Percentiles rank a stretch among this genome's conserved stretches.
Evolutionary conservation across 345 rosid species (phyloP).

Genomic region (Kernera saxatilis): DNA sequence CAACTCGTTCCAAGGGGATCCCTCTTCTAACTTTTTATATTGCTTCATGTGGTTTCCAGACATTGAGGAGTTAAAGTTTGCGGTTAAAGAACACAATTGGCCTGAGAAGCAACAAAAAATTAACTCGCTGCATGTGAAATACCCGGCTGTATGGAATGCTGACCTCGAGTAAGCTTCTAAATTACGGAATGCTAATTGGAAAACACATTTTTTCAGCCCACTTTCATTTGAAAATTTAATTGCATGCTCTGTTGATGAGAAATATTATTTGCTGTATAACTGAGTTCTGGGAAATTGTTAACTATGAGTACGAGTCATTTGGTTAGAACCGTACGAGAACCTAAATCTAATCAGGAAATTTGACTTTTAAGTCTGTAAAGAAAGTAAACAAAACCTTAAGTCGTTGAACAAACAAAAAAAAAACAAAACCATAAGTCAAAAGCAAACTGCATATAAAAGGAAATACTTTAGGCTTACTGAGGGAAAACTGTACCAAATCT

Average conservation of each 20-base stretch:
- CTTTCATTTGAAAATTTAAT: not conserved
- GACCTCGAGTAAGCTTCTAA: conserved; percentile 49
- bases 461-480: not conserved
- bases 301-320: conserved; percentile 3
- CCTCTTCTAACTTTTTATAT: conserved; percentile 9
- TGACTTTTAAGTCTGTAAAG: not conserved
- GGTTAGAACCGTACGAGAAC: not conserved
- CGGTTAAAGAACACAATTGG: conserved; percentile 63
- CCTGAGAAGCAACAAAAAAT: conserved; percentile 57
- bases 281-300: not conserved
- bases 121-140: conserved; percentile 56
- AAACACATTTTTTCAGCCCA: not conserved
- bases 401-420: too few relatives aligned
- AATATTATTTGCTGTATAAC: not conserved
- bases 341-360: not conserved
- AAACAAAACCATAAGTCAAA: not conserved
- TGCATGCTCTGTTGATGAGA: not conserved
- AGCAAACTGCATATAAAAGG: not conserved
- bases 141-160: conserved; percentile 49
- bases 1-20: conserved; percentile 10
- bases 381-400: not conserved
- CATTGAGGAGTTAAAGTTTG: conserved; percentile 74
- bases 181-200: not conserved
- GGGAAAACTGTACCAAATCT: not conserved
- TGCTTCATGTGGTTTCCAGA: conserved; percentile 39